Evolutionary conservation across 495 filamentous ascomycete species (phyloP), one percentile per base, ranked within the genome.

Genomic region (Neurospora cerealis): DNA sequence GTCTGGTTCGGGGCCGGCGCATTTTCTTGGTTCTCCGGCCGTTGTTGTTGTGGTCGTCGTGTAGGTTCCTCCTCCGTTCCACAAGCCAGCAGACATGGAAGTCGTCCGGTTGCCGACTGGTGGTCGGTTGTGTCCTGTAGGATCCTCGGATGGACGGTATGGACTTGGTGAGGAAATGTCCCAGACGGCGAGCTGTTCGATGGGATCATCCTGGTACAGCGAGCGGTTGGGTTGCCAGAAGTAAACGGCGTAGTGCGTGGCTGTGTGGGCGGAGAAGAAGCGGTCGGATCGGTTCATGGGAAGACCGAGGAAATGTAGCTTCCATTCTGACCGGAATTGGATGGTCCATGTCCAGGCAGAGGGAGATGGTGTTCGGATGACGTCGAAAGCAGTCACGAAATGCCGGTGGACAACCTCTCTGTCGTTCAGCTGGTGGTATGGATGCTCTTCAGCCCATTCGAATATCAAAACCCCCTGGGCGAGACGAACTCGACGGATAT

Each of bases 161-260:
- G 83, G 71, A 8, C 87, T 89, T 3, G 84, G 81, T 0, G 83
- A 81, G 2, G 87, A 87, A 71, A 93, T 90, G 69, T 93, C 89
- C 91, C 90, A 93, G 1, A 93, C 82, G n/a, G 85, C 85, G 19
- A 92, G 77, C 28, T 87, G 86, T 76, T 93, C 90, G 38, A 89
- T 86, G 1, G 89, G 88, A 19, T 88, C 86, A 75, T 91, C 88
- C 15, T 86, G 85, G 78, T 88, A 88, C 9, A 88, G 78, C 54
- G 87, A 88, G 54, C 88, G 86, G 73, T 89, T 89, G 0, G 88
- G 87, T 72, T 91, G 90, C 89, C 89, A 92, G 32, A 88, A 83
- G 77, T 92, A 93, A 4, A 91, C 83, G 38, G 87, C 89, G 77
- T 92, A 93, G 73, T 92, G 88, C 0, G 85, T 88, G 13, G 86